Evolutionary conservation across 73 alveolate species (phyloP).

Genomic region (Paramecium tetraurelia): DNA sequence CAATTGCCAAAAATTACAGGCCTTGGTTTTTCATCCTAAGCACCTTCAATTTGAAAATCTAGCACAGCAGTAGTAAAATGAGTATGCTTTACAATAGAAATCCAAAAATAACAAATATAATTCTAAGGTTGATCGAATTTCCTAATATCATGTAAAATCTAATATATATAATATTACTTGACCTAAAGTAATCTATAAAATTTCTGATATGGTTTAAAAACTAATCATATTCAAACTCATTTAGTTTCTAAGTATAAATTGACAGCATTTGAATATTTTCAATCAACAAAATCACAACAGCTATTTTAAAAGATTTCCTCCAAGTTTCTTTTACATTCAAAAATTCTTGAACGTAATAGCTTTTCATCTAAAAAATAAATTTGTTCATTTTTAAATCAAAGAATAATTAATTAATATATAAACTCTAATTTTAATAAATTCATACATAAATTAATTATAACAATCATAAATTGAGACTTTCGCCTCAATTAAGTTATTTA

Average conservation of each 20-base stretch:
- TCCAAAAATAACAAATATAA: neutral
- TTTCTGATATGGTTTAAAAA: neutral
- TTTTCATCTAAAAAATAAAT: neutral
- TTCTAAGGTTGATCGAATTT: neutral
- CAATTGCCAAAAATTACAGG: neutral
- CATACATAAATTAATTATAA: neutral
- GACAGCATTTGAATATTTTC: slow-evolving; percentile 35
- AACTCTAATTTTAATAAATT: neutral
- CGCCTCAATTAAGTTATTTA: neutral
- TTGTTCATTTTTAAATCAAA: neutral
- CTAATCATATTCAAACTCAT: neutral
- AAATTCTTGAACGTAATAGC: neutral
- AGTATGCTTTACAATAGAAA: neutral
- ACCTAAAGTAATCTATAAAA: neutral
- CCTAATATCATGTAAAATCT: neutral
- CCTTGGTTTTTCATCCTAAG: neutral
- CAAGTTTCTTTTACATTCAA: neutral
- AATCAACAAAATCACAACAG: neutral
- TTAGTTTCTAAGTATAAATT: neutral
- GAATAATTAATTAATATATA: neutral
- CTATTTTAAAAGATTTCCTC: neutral
- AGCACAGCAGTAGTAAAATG: neutral
- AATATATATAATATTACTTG: neutral
- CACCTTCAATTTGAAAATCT: neutral
- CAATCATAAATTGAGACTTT: neutral